Conservation (phyloP, 2,329 filamentous ascomycete species). For the Blastomyces percursus region DNA sequence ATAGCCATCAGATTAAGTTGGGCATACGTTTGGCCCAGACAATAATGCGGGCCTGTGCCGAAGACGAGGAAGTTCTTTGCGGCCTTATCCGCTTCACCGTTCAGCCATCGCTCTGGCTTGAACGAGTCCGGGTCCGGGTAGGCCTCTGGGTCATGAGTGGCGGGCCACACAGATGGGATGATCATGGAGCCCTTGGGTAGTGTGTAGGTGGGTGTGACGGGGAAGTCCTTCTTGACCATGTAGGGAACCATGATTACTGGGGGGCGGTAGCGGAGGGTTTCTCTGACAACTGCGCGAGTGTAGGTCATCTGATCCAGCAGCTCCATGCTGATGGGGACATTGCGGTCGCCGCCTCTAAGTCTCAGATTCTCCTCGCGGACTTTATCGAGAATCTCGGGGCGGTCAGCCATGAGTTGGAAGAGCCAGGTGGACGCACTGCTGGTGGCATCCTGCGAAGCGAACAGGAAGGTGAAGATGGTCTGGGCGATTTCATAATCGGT, state of each 20-base stretch:
- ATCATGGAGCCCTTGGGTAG: slow-evolving; percentile 92
- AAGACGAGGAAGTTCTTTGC: slow-evolving; percentile 97
- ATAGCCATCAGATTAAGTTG: slow-evolving; percentile 79
- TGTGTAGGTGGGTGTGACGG: slow-evolving; percentile 78
- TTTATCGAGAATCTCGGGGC: slow-evolving; percentile 81
- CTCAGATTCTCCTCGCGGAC: slow-evolving; percentile 82
- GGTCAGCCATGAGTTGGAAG: slow-evolving; percentile 87
- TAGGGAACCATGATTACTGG: slow-evolving; percentile 98
- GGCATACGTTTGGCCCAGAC: slow-evolving; percentile 85
- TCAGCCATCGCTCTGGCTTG: slow-evolving; percentile 84
- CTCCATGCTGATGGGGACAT: slow-evolving; percentile 64
- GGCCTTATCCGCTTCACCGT: slow-evolving; percentile 76
- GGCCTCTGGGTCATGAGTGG: slow-evolving; percentile 82
- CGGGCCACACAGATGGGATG: slow-evolving; percentile 79
- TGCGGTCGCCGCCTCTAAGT: slow-evolving; percentile 61
- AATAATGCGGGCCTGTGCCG: slow-evolving; percentile 92
- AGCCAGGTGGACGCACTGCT: slow-evolving; percentile 89
- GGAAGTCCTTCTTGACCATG: slow-evolving; percentile 87
- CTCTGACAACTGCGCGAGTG: slow-evolving; percentile 82
- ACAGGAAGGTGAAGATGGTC: slow-evolving; percentile 92
- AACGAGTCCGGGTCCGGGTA: slow-evolving; percentile 84
- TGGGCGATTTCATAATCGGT: slow-evolving; percentile 83
- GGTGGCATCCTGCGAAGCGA: slow-evolving; percentile 94
- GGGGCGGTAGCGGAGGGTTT: slow-evolving; percentile 85
- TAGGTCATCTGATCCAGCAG: slow-evolving; percentile 80